phyloP scores from a whole-genome alignment of 1,284 basidiomycete genomes.

The Ustilago crameri region DNA sequence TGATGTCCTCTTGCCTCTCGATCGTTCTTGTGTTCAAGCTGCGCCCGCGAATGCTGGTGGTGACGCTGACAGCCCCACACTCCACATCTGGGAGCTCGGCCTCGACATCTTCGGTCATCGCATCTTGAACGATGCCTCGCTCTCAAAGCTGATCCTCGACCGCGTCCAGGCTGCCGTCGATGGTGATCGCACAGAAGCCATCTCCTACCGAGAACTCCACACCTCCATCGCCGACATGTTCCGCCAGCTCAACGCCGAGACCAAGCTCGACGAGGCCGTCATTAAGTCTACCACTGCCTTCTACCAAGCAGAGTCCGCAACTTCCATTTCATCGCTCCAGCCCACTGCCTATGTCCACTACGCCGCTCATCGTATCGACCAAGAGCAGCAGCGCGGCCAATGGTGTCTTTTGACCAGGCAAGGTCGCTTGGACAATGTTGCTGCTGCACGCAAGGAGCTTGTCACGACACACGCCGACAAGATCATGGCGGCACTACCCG shows the following conservation, averaged over 20 bases:
- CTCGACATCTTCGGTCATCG: conserved; percentile 54
- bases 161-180: conserved; percentile 40
- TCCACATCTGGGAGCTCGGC: conserved; percentile 47
- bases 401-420: conserved; percentile 40
- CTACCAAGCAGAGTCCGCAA: conserved; percentile 43
- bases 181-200: conserved; percentile 20
- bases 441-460: conserved; percentile 34
- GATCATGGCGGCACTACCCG: conserved; percentile 44
- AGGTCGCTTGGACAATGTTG: conserved; percentile 33
- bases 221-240: conserved; percentile 49
- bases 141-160: conserved; percentile 28
- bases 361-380: conserved; percentile 36
- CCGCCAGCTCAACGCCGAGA: conserved; percentile 43
- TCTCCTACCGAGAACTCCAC: conserved; percentile 43
- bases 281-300: conserved; percentile 35
- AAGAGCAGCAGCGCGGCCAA: conserved; percentile 46
- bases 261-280: conserved; percentile 39
- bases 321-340: conserved; percentile 11
- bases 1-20: conserved; percentile 37
- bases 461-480: conserved; percentile 43
- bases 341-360: conserved; percentile 45
- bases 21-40: conserved; percentile 19
- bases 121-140: conserved; percentile 38
- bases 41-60: neutral
- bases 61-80: conserved; percentile 4